Evolutionary conservation across 202 grass and related monocot genomes (phyloP), one percentile per base, ranked within the genome.

Genomic region (Cymbopogon flexuosus): DNA sequence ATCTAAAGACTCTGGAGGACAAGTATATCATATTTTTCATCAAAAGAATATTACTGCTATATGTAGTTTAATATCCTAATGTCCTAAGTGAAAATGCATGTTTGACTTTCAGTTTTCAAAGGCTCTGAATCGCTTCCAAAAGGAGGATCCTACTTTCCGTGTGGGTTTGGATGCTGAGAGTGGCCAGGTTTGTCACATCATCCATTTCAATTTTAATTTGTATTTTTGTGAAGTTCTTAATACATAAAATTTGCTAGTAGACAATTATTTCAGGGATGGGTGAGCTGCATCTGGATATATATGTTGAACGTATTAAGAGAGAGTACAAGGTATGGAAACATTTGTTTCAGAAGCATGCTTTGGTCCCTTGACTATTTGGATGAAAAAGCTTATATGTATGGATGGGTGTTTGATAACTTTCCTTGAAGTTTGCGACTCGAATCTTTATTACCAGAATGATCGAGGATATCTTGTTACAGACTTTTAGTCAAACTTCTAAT

Each of bases 241-340:
- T 70, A 81, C 42, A 80, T 68, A 52, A 72, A 54, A 72, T 66
- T 66, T 75, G 3, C 57, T 60, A 76, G 63, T 71, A 98, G 95
- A 98, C 95, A 63, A 98, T 98, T 80, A 98, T 98, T 66, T 98
- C 95, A 68, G 95, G 95, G 54, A 98, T 98, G 95, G 95, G 95
- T 71, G 95, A 98, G 69, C 75, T 98, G 76, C 95, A 98, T 91
- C 89, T 95, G 86, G 95, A 98, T 89, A 94, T 98, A 65, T 98
- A 98, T 88, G 92, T 98, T 73, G 92, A 98, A 71, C 95, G 95
- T 83, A 98, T 98, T 57, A 82, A 62, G 72, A 90, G 95, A 79
- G 95, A 98, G 47, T 98, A 98, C 76, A 98, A 98, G 88, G 95
- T 98, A 88, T 29, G 60, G 6, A 49, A 30, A 60, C 22, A 16